Evolutionary conservation across 2,329 filamentous ascomycete genomes (phyloP).

Genomic region (Hortaea werneckii): DNA sequence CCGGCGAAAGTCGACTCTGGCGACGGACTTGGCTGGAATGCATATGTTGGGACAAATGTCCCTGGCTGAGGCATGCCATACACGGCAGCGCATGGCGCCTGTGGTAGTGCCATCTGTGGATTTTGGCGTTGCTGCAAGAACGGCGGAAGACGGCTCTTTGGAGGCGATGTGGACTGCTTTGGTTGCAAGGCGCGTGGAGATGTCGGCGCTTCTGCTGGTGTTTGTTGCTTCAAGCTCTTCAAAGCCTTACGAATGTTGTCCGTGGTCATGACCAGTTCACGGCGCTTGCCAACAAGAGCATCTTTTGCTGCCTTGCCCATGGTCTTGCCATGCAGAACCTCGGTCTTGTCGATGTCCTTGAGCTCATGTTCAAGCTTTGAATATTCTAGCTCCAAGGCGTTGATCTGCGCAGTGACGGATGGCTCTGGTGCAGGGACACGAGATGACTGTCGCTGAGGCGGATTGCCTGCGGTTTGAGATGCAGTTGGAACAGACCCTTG

Average conservation of each 20-base stretch:
- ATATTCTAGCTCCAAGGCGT: slow-evolving; percentile 27
- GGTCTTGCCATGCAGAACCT: slow-evolving; percentile 25
- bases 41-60: slow-evolving; percentile 8
- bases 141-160: slow-evolving; percentile 12
- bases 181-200: slow-evolving; percentile 14
- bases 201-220: slow-evolving; percentile 13
- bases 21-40: slow-evolving; percentile 7
- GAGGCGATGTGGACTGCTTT: slow-evolving; percentile 15
- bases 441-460: not conserved
- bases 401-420: slow-evolving; percentile 22
- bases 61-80: slow-evolving; percentile 6
- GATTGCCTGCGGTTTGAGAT: not conserved
- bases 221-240: slow-evolving; percentile 22
- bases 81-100: slow-evolving; percentile 3
- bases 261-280: slow-evolving; percentile 22
- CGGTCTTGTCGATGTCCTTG: slow-evolving; percentile 28
- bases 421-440: slow-evolving; percentile 11
- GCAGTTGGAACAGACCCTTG: not conserved
- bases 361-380: slow-evolving; percentile 26
- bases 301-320: slow-evolving; percentile 23
- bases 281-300: slow-evolving; percentile 23
- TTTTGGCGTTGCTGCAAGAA: slow-evolving; percentile 14
- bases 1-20: slow-evolving; percentile 12
- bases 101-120: slow-evolving; percentile 1
- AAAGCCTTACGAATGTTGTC: slow-evolving; percentile 27